A percentile compares a stretch with the other conserved stretches of the same genome.
phyloP scores from a whole-genome alignment of 1,284 basidiomycete species.

The Grifola frondosa region DNA sequence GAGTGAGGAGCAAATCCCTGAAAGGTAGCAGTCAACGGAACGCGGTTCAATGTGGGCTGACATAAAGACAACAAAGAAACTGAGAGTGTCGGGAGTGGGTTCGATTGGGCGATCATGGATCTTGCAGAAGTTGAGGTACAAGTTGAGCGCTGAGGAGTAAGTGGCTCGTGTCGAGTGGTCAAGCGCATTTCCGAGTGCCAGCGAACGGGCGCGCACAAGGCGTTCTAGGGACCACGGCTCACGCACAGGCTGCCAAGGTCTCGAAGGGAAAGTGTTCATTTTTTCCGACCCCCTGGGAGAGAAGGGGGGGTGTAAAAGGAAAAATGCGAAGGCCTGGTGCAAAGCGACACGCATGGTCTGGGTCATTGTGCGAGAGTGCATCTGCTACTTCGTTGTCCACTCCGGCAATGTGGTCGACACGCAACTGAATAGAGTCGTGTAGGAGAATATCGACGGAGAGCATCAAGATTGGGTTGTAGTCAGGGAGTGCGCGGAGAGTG shows the following conservation, averaged over 20 bases:
- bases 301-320: too few species aligned
- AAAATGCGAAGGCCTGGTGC: too few species aligned
- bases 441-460: too few species aligned
- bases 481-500: slow-evolving; percentile 13
- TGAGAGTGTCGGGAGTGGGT: slow-evolving; percentile 36
- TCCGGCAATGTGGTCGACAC: too few species aligned
- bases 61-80: slow-evolving; percentile 39
- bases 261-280: too few species aligned
- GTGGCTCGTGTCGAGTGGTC: slow-evolving; percentile 25
- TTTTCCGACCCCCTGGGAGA: too few species aligned
- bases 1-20: slow-evolving; percentile 39
- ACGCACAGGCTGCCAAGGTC: slow-evolving; percentile 29
- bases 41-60: slow-evolving; percentile 36
- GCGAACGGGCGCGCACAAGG: slow-evolving; percentile 30
- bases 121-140: slow-evolving; percentile 39
- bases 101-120: slow-evolving; percentile 32
- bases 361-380: too few species aligned
- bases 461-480: too few species aligned
- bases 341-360: too few species aligned
- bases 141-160: slow-evolving; percentile 38
- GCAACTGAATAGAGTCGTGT: too few species aligned
- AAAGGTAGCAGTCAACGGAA: slow-evolving; percentile 41
- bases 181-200: slow-evolving; percentile 34
- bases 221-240: slow-evolving; percentile 34
- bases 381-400: too few species aligned